A percentile compares a stretch with the other conserved stretches of the same genome.
These are phyloP conservation scores for Ceratocystis variospora DNA, from an alignment of 2,329 filamentous ascomycete genomes.

Conservation along the genomic window DNA sequence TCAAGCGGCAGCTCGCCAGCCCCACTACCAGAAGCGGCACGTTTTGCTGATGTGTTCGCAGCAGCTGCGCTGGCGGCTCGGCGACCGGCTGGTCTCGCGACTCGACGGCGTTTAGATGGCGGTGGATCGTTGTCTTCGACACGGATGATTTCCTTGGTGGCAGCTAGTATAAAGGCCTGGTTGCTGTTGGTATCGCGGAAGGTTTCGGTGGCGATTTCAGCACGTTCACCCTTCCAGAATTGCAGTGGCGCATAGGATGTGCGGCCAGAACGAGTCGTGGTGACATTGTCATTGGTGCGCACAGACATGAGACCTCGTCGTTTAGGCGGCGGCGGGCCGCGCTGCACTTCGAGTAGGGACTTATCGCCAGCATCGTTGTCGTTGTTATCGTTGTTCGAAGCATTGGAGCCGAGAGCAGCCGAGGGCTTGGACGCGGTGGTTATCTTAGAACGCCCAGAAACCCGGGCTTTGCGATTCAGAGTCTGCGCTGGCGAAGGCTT, in stretches of 20 bases:
- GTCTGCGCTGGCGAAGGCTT: constrained; percentile 15
- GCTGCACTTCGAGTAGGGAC: constrained; percentile 36
- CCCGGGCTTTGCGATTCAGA: constrained; percentile 4
- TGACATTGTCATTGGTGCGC: constrained; percentile 37
- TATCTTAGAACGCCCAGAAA: constrained; percentile 5
- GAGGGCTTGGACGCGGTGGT: background rate
- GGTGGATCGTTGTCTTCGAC: constrained; percentile 44
- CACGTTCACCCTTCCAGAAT: constrained; percentile 75
- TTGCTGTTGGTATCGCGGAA: constrained; percentile 25
- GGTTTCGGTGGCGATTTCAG: constrained; percentile 53
- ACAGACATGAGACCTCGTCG: constrained; percentile 41
- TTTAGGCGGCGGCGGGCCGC: constrained; percentile 42
- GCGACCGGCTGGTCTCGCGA: constrained; percentile 10
- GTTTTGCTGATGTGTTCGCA: background rate
- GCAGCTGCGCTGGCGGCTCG: background rate
- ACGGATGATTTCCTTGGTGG: constrained; percentile 64
- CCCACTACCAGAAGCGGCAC: constrained; percentile 24
- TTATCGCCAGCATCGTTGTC: constrained; percentile 33
- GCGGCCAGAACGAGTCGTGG: constrained; percentile 60
- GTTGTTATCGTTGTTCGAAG: constrained; percentile 20
- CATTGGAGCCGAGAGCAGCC: constrained; percentile 20
- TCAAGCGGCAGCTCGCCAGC: constrained; percentile 35
- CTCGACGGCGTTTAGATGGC: constrained; percentile 24
- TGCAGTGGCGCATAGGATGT: constrained; percentile 64
- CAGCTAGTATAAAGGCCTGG: constrained; percentile 41